phyloP scores from a whole-genome alignment of 305 asterid genomes.

The Rubia balearica region DNA sequence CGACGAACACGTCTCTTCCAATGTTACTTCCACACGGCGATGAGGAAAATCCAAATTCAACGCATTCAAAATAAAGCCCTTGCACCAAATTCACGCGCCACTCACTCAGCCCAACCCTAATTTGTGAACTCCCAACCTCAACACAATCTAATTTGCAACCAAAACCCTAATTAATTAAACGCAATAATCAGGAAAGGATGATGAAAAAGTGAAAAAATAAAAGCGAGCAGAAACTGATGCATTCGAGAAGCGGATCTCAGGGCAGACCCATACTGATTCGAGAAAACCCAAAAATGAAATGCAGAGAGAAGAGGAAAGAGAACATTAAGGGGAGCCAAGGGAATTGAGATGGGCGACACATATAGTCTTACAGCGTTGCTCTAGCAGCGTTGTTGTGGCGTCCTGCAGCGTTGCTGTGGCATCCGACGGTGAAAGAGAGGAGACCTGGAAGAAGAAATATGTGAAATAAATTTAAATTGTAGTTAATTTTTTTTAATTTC shows the following conservation, averaged over 20 bases:
- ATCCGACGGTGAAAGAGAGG: too few relatives aligned
- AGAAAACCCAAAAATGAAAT: background rate
- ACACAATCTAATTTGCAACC: conserved; percentile 7
- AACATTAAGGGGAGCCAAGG: conserved; percentile 6
- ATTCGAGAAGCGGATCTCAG: conserved; percentile 8
- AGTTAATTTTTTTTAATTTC: too few relatives aligned
- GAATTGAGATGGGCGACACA: conserved; percentile 10
- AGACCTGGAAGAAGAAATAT: too few relatives aligned
- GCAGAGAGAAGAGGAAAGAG: conserved; percentile 7
- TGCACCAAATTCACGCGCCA: conserved; percentile 7
- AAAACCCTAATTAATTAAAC: conserved; percentile 3
- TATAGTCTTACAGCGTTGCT: background rate
- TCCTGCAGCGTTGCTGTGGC: too few relatives aligned
- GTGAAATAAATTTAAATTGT: too few relatives aligned
- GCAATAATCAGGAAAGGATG: background rate
- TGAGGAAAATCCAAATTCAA: background rate
- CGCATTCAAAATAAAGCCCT: conserved; percentile 4
- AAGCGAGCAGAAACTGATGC: conserved; percentile 2
- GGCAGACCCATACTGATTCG: background rate
- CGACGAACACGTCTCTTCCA: background rate
- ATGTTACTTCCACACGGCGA: background rate
- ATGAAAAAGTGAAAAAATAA: background rate
- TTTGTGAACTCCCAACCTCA: background rate
- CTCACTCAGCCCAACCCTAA: conserved; percentile 15
- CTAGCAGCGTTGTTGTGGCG: too few relatives aligned